Evolutionary conservation across 2,329 filamentous ascomycete species (phyloP).

Genomic region (Podosphaera xanthii): DNA sequence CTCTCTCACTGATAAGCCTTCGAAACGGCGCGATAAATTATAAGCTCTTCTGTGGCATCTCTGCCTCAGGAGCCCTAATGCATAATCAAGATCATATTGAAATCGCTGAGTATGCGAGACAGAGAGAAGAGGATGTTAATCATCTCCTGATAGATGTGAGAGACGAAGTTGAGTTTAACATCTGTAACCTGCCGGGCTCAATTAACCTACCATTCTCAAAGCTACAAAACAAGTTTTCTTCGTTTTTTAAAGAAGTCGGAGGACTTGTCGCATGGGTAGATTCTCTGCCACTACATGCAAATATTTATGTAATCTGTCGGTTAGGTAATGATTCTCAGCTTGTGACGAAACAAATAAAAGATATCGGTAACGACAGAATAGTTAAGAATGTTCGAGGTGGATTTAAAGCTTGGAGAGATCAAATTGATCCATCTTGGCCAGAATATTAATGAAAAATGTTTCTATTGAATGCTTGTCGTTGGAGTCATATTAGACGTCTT

Average conservation of each 20-base stretch:
- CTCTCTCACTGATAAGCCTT: constrained; percentile 39
- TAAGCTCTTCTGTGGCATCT: constrained; percentile 58
- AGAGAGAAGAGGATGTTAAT: constrained; percentile 9
- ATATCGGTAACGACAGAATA: constrained; percentile 28
- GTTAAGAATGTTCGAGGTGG: constrained; percentile 53
- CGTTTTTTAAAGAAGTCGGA: constrained; percentile 2
- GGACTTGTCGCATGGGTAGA: constrained; percentile 19
- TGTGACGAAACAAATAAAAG: constrained; percentile 40
- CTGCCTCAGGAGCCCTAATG: constrained; percentile 27
- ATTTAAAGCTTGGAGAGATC: constrained; percentile 46
- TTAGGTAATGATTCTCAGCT: constrained; percentile 62
- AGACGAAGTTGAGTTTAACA: constrained; percentile 62
- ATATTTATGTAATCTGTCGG: constrained; percentile 51
- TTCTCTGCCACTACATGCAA: constrained; percentile 20
- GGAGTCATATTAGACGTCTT: not conserved
- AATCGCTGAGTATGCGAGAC: constrained; percentile 29
- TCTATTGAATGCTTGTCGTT: not conserved
- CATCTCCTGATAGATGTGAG: constrained; percentile 61
- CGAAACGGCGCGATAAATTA: constrained; percentile 53
- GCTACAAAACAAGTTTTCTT: constrained; percentile 15
- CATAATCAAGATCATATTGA: constrained; percentile 42
- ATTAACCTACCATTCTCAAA: constrained; percentile 50
- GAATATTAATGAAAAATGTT: constrained; percentile 23
- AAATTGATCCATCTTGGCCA: constrained; percentile 37
- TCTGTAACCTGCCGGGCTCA: constrained; percentile 53